phyloP scores from a whole-genome alignment of 257 asterid species.

The Jacaranda copaia region DNA sequence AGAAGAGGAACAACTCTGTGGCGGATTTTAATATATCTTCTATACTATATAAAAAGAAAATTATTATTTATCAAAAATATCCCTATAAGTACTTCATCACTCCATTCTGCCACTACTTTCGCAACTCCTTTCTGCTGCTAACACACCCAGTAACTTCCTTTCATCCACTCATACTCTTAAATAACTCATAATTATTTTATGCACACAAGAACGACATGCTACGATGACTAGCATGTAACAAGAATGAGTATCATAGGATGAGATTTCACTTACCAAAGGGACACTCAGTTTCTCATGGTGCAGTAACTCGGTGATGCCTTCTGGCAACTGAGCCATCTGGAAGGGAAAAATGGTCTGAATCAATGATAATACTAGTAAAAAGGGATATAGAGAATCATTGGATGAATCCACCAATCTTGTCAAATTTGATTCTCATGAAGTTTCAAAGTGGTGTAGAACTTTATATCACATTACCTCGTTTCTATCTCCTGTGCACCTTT shows the following conservation, averaged over 20 bases:
- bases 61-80: too few relatives aligned
- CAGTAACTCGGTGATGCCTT: constrained; percentile 82
- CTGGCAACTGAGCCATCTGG: constrained; percentile 93
- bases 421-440: neutral
- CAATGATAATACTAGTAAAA: neutral
- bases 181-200: too few relatives aligned
- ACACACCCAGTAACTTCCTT: too few relatives aligned
- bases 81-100: too few relatives aligned
- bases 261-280: constrained; percentile 66
- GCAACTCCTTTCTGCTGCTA: too few relatives aligned
- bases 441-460: neutral
- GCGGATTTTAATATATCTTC: too few relatives aligned
- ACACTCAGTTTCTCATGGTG: constrained; percentile 68
- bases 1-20: neutral
- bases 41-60: too few relatives aligned
- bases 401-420: neutral
- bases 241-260: neutral
- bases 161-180: too few relatives aligned
- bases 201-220: too few relatives aligned
- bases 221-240: neutral
- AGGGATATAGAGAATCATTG: neutral
- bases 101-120: too few relatives aligned
- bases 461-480: constrained; percentile 65
- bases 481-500: constrained; percentile 84
- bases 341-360: constrained; percentile 23